These are phyloP conservation scores for Trichodelitschia bisporula DNA, from an alignment of 495 filamentous ascomycete genomes.

Conservation along the genomic window DNA sequence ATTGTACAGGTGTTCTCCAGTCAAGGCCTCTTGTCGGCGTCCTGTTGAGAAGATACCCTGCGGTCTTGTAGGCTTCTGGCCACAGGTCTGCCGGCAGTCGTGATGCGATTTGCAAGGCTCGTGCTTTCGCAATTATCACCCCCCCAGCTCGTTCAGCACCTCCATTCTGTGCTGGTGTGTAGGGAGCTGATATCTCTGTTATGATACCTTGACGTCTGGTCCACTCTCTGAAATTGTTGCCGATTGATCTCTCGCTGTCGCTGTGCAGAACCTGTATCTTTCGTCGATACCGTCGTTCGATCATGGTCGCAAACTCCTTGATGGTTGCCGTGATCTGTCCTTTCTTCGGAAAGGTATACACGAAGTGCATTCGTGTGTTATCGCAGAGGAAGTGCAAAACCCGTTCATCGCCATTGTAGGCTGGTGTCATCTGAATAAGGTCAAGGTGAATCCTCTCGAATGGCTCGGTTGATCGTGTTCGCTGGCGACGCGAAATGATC, in stretches of 20 bases:
- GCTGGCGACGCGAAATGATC: slow-evolving; percentile 2
- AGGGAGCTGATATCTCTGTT: not conserved
- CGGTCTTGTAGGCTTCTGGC: slow-evolving; percentile 1
- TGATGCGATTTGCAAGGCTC: slow-evolving; percentile 3
- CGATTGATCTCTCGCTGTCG: not conserved
- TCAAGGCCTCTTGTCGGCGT: slow-evolving; percentile 2
- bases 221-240: not conserved
- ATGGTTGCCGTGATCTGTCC: slow-evolving; percentile 1
- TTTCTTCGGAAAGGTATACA: slow-evolving; percentile 1
- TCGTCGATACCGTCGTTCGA: too few species aligned
- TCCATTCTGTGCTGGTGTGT: not conserved
- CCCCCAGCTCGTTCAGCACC: not conserved
- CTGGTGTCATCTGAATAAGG: slow-evolving; percentile 4
- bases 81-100: slow-evolving; percentile 3
- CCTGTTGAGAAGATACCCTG: slow-evolving; percentile 8
- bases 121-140: slow-evolving; percentile 1
- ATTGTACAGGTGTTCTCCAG: slow-evolving; percentile 7
- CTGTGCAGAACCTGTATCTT: too few species aligned
- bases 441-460: slow-evolving; percentile 5
- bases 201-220: not conserved
- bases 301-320: not conserved
- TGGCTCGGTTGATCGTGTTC: not conserved
- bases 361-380: slow-evolving; percentile 3
- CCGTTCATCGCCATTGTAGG: slow-evolving; percentile 4
- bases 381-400: slow-evolving; percentile 4